phyloP scores from a whole-genome alignment of 2,329 filamentous ascomycete species.

The Cryphonectria radicalis region DNA sequence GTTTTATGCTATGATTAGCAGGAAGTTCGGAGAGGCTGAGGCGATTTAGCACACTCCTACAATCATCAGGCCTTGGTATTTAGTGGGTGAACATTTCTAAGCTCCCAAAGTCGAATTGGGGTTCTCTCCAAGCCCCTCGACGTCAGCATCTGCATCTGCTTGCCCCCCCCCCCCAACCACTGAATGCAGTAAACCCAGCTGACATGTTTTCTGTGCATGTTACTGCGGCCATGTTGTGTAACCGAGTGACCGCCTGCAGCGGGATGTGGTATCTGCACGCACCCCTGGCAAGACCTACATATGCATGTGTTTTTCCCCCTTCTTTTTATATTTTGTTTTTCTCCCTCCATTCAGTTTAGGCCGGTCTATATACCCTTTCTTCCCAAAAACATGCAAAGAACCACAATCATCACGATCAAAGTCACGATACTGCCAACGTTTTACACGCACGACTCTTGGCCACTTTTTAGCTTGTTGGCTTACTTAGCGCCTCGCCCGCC shows the following conservation, averaged over 20 bases:
- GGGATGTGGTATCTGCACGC: neutral
- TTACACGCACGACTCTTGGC: constrained; percentile 6
- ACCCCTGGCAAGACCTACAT: neutral
- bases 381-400: neutral
- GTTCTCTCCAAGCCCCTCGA: neutral
- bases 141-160: neutral
- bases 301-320: neutral
- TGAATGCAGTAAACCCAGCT: neutral
- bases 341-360: neutral
- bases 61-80: neutral
- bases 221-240: neutral
- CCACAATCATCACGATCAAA: neutral
- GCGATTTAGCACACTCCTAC: neutral
- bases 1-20: neutral
- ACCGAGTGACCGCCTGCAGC: neutral
- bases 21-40: neutral
- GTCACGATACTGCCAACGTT: neutral
- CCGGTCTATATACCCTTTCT: neutral
- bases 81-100: no score
- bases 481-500: neutral
- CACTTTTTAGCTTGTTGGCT: neutral
- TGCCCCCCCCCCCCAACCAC: neutral
- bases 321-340: neutral
- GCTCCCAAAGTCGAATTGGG: neutral
- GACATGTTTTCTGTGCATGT: neutral